Base-by-base conservation (phyloP, 306 rosid genomes). In the Rosa chinensis region DNA sequence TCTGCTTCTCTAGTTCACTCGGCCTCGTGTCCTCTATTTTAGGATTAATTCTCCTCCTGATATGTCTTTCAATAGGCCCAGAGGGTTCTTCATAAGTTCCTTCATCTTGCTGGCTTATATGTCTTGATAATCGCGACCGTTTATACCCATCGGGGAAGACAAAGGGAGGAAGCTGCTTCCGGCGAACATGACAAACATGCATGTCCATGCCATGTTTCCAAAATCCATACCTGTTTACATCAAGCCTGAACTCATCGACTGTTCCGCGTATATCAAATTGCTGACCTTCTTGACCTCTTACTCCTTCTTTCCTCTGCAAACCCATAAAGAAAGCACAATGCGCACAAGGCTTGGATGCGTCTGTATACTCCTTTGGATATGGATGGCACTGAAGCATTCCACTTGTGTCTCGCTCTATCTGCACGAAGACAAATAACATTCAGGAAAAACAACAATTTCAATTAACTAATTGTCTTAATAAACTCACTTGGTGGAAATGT, bases 371-470 rank as follows among this genome's bases (percentile, higher is more conserved):
- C 50, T 89, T 88, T 18, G 99, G 99, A 73, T 90, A 89, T 42
- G 99, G 98, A 89, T 95, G 99, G 87, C 99, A 95, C 87, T 92
- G 99, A 85, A 95, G 85, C 94, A 95, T 89, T 80, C 97, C 94
- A 75, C 81, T 79, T 62, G 99, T 95, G 84, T 95, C 99, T 73
- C 99, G 87, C 84, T 95, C 99, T 85, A 95, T 95, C 99, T 95
- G 94, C 85, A 84, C 52, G 40, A 17, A 47, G 74, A 85, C 61
- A 77, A 83, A 50, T 37, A 72, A n/a, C 74, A 55, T 68, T 23
- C 23, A 62, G 5, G 39, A 81, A 37, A 70, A 5, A 23, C 58
- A 9, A 18, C 37, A 48, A 5, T 6, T 25, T 4, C 42, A 13
- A 48, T 23, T 6, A 21, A 63, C 40, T 56, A 64, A 44, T 48